These are phyloP conservation scores for Cucurbita pepo DNA, from an alignment of 306 rosid species.

Conservation along the genomic window DNA sequence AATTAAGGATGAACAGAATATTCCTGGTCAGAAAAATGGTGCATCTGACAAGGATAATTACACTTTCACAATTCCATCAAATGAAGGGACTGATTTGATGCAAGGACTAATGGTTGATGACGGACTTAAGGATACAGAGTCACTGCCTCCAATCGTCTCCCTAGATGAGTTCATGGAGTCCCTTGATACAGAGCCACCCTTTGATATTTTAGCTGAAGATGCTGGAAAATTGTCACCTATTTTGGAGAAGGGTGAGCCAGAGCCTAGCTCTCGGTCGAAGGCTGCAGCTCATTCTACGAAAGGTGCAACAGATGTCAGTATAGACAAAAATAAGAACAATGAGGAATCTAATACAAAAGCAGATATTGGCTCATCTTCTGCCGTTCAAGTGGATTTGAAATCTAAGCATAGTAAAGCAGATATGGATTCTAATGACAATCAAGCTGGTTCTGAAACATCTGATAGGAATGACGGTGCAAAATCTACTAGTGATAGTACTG, in stretches of 20 bases:
- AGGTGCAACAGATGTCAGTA: conserved; percentile 10
- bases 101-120: conserved; percentile 82
- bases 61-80: conserved; percentile 45
- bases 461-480: conserved; percentile 16
- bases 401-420: conserved; percentile 10
- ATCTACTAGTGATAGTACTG: conserved; percentile 14
- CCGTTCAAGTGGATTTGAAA: conserved; percentile 5
- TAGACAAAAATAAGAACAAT: not conserved
- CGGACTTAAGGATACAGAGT: conserved; percentile 55
- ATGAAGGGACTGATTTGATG: conserved; percentile 49
- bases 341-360: not conserved
- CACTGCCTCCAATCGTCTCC: conserved; percentile 74
- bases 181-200: conserved; percentile 65
- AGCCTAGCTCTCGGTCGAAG: conserved; percentile 23
- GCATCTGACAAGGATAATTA: conserved; percentile 17
- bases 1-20: conserved; percentile 12
- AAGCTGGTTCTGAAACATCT: conserved; percentile 6
- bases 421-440: conserved; percentile 12
- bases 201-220: conserved; percentile 38
- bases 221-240: conserved; percentile 25
- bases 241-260: conserved; percentile 31
- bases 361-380: conserved; percentile 11
- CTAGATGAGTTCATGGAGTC: conserved; percentile 95
- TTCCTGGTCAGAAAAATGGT: conserved; percentile 23
- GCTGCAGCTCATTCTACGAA: conserved; percentile 21